Evolutionary conservation across 345 rosid genomes (phyloP), one percentile per base, ranked within the genome.

Genomic region (Fremontodendron californicum): DNA sequence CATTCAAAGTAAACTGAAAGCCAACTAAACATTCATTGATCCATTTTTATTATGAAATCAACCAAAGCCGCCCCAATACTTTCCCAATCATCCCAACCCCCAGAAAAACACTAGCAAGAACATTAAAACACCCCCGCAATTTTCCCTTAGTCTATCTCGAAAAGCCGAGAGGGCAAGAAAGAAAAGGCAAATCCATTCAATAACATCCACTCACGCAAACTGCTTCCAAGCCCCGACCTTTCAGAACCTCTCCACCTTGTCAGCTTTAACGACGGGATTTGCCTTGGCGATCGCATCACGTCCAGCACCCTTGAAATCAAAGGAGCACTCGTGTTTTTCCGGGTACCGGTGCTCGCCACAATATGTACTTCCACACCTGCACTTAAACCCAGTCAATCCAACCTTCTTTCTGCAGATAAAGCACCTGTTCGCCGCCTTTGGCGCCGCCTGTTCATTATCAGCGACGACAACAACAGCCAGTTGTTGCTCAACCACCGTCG

Each of bases 331-430:
- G 12, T 95, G 98, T 40, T 83, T 88, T 86, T 95, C 98, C 12
- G 96, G 88, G 88, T 95, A 90, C 67, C 99, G 87, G 83, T 93
- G 98, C 58, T 78, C 66, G 70, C 94, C 92, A 75, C 99, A 95
- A 80, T 79, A 93, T 21, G 89, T 91, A 31, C 82, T 81, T 45
- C 93, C 98, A 40, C 98, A 94, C 92, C 79, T 90, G 79, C 98
- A 94, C 81, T 79, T 83, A 67, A 94, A 95, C 27, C 93, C 94
- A n/a, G 90, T 87, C 78, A 93, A 84, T 0, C 98, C 94, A 49
- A 93, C 90, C 81, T 86, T 91, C 93, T 87, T 95, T 78, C 83
- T 88, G 83, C 99, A 95, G 81, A 79, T 78, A 18, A 77, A 85
- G 84, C 99, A 95, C 84, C 94, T 78, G 67, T 25, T 81, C 31